Conservation (phyloP, 306 rosid genomes). For the Gillenia trifoliata region DNA sequence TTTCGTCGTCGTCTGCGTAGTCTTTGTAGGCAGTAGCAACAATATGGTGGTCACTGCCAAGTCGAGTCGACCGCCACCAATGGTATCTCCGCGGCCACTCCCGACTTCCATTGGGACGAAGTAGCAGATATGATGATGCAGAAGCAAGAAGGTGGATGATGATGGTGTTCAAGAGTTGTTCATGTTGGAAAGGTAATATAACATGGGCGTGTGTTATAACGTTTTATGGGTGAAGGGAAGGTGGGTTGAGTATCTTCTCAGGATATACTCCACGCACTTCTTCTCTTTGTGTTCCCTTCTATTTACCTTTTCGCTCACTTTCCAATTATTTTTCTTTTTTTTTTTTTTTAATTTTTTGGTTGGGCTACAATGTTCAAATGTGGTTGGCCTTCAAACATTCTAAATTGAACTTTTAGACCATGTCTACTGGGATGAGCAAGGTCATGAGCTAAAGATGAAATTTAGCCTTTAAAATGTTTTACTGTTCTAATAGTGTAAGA, state of each 20-base stretch:
- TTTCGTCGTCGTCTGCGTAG: background rate
- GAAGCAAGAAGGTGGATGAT: background rate
- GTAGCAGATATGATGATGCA: background rate
- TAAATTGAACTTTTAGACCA: background rate
- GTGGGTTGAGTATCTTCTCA: conserved; percentile 25
- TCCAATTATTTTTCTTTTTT: background rate
- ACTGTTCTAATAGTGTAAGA: too few species aligned
- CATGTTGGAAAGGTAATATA: conserved; percentile 3
- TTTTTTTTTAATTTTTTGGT: background rate
- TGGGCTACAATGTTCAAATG: background rate
- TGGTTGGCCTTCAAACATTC: background rate
- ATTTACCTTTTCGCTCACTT: background rate
- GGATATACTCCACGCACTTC: conserved; percentile 22
- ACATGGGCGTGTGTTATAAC: conserved; percentile 4
- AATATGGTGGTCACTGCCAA: background rate
- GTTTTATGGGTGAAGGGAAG: conserved; percentile 23
- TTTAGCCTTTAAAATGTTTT: too few species aligned
- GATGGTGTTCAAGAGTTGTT: background rate
- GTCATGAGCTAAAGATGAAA: too few species aligned
- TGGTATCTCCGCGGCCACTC: conserved; percentile 1
- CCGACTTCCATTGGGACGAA: background rate
- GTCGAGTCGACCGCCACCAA: background rate
- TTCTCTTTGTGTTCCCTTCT: background rate
- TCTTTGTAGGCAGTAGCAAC: background rate
- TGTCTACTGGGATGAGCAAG: too few species aligned